Base-by-base conservation (phyloP, 441 rosid genomes). In the Erodium chrysanthum region DNA sequence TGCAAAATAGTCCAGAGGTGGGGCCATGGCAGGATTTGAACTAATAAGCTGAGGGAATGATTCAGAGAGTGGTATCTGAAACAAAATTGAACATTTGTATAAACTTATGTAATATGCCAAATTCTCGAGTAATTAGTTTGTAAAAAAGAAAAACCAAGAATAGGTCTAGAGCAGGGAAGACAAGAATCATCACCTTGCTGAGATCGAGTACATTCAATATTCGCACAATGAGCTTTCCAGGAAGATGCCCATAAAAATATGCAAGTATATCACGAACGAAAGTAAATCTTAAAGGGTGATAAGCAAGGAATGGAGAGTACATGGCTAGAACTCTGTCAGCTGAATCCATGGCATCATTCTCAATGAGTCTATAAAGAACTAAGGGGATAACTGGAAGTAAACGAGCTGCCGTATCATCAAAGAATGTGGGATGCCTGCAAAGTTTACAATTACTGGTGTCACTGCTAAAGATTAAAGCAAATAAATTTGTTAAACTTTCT, bases 251-350 rank as follows among this genome's bases (percentile, higher is more conserved):
- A 75, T 91, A 91, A 72, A 93, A 93, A 78, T 93, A 93, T 50
- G 98, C 93, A 18, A 93, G 97, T 78, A 87, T 89, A 74, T 93
- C 98, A 73, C 97, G 96, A 67, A 91, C 98, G 81, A 93, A 88
- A 71, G 96, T 79, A 79, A 91, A 93, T 76, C 97, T 84, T 64
- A 93, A 77, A 74, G 98, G 96, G 73, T 91, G 89, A 65, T 83
- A 89, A 15, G 87, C 91, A 64, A 93, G 83, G 82, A 93, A 85
- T 31, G 35, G 67, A 64, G 91, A 80, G 80, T 85, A 88, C 54
- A 78, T 10, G 0, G 73, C 81, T 82, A 93, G 73, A 81, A 93
- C 76, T 73, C 75, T 80, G 37, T 93, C 97, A 72, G 96, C 96
- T 60, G 77, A 42, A 52, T 93, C 97, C 68, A 84, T 70, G 61